phyloP scores from a whole-genome alignment of 768 basidiomycete species.

The Tricholoma furcatifolium region DNA sequence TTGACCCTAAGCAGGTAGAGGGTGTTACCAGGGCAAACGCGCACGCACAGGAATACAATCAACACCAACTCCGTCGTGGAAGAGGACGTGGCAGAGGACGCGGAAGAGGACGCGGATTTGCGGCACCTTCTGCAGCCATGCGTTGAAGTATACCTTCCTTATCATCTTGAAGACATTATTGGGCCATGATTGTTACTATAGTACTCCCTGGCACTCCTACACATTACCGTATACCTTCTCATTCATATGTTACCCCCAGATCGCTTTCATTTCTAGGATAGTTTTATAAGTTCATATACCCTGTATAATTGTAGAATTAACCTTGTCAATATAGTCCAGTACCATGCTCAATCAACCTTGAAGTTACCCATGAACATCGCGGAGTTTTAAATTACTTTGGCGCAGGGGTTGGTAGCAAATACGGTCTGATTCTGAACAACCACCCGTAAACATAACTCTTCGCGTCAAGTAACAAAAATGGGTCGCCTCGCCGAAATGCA shows the following conservation, averaged over 20 bases:
- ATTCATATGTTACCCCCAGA: too few relatives aligned
- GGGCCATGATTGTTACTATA: neutral
- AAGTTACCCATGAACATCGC: neutral
- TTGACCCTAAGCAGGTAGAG: neutral
- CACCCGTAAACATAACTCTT: conserved; percentile 18
- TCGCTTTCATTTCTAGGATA: neutral
- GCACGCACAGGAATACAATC: too few relatives aligned
- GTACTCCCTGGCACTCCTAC: neutral
- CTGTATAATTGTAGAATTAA: neutral
- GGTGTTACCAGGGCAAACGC: neutral
- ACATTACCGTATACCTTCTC: neutral
- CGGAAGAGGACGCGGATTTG: conserved; percentile 16
- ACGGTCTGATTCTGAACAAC: conserved; percentile 11
- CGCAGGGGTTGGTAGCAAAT: conserved; percentile 13
- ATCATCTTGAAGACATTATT: neutral
- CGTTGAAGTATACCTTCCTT: conserved; percentile 5
- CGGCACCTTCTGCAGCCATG: conserved; percentile 4
- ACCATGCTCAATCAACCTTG: too few relatives aligned
- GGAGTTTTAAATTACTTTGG: conserved; percentile 7
- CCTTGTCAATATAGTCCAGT: neutral
- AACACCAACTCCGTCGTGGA: conserved; percentile 20
- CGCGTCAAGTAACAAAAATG: conserved; percentile 48
- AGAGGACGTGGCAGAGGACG: conserved; percentile 34
- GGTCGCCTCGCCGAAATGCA: conserved; percentile 97
- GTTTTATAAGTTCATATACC: neutral